Evolutionary conservation across 139 green algal genomes (phyloP), one percentile per base, ranked within the genome.

Genomic region (Closterium sp.): DNA sequence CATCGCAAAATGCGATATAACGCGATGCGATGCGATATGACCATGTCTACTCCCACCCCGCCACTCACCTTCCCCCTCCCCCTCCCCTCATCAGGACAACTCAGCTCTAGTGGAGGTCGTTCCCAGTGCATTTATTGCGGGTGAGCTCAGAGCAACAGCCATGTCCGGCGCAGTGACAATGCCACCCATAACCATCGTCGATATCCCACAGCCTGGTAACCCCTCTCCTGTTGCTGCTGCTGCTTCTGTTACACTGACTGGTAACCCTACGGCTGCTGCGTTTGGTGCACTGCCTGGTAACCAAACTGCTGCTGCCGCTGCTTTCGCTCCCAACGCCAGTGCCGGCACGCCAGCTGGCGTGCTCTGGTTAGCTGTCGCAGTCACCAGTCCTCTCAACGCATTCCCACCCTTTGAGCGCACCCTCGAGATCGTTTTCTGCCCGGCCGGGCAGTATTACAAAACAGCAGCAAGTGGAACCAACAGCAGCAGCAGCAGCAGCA

Each of bases 381-480:
- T 88, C 84, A 88, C 12, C 31, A 88, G 84, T 31, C 21, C 84
- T 10, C 21, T 36, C 12, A 33, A 30, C 31, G 84, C 84, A 10
- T 88, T 88, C 33, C 84, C 84, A 10, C 31, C 31, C n/a, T 30
- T 88, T 33, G 9, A 30, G 30, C 84, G 84, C 84, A 36, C 30
- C 30, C 84, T 88, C 12, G 32, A 30, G 31, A n/a, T 88, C 0
- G 31, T 30, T 28, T 33, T 88, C 30, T 88, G 84, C 84, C 31
- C 30, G 30, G 84, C 84, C 21, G 84, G 84, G 84, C 84, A 88
- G 84, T 88, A 43, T 33, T 88, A 43, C 32, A 21, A 88, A 35
- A 76, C 55, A 76, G 55, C 55, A 28, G 55, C 10, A 19, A 76
- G 25, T 19, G 12, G 55, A 16, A 76, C 55, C 3, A 76, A 76